Evolutionary conservation across 208 protist species (phyloP).

Genomic region (Crithidia thermophila): DNA sequence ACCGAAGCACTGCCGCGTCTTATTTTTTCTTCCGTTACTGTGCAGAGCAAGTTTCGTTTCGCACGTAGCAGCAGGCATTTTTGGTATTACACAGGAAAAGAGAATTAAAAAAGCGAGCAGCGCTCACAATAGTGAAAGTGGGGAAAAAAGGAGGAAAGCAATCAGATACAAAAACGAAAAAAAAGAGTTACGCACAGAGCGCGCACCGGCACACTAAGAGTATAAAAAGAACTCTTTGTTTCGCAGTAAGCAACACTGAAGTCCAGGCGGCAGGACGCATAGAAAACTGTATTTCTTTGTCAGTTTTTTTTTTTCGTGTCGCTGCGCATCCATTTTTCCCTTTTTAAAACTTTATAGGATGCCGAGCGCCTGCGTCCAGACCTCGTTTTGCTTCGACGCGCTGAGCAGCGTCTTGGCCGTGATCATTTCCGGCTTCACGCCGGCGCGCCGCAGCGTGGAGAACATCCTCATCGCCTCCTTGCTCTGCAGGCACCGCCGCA

Average conservation of each 20-base stretch:
- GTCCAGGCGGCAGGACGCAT: neutral
- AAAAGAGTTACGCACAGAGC: too few relatives aligned
- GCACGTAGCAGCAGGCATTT: too few relatives aligned
- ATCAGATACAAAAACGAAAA: constrained; percentile 12
- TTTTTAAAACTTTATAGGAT: constrained; percentile 55
- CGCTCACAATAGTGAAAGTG: neutral
- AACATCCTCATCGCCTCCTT: constrained; percentile 57
- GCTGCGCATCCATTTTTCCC: neutral
- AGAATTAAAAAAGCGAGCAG: neutral
- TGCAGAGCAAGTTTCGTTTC: neutral
- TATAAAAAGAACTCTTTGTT: too few relatives aligned
- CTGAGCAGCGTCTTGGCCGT: constrained; percentile 54
- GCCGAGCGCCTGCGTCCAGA: constrained; percentile 52
- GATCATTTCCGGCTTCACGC: constrained; percentile 60
- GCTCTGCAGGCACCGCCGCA: constrained; percentile 36
- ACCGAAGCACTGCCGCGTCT: too few relatives aligned
- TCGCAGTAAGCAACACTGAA: too few relatives aligned
- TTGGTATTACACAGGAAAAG: neutral
- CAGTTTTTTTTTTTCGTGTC: neutral
- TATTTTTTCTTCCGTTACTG: neutral
- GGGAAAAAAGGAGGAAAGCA: constrained; percentile 12
- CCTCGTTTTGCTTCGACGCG: constrained; percentile 41
- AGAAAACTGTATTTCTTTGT: neutral
- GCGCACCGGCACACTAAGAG: too few relatives aligned
- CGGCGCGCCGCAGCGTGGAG: constrained; percentile 50